phyloP scores from a whole-genome alignment of 2,329 filamentous ascomycete species.

The Pezizomycotina sp. region DNA sequence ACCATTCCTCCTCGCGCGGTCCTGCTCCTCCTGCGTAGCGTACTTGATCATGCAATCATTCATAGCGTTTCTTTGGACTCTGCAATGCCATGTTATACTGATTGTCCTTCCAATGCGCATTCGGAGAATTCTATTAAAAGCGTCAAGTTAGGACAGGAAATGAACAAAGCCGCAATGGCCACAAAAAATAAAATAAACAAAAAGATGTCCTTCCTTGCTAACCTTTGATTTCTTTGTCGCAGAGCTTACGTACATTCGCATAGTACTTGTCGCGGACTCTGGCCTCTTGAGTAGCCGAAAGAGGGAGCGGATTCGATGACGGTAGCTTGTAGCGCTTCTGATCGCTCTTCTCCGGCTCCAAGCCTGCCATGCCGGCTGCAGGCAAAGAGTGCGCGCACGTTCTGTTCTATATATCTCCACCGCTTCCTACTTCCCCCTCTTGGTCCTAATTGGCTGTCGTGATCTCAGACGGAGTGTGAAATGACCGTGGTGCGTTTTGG shows the following conservation, averaged over 20 bases:
- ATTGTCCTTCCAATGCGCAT: constrained; percentile 78
- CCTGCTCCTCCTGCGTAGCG: constrained; percentile 69
- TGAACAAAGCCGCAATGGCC: not conserved
- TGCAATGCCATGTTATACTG: constrained; percentile 74
- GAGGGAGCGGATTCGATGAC: constrained; percentile 61
- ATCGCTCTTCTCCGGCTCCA: too few relatives aligned
- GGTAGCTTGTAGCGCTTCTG: constrained; percentile 30
- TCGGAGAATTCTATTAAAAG: constrained; percentile 61
- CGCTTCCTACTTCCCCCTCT: too few relatives aligned
- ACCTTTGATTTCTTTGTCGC: constrained; percentile 66
- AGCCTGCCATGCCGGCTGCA: too few relatives aligned
- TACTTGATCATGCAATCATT: constrained; percentile 83
- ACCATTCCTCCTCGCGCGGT: constrained; percentile 85
- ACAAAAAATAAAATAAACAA: not conserved
- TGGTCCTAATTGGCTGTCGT: too few relatives aligned
- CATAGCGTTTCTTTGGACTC: constrained; percentile 64
- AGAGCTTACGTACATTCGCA: constrained; percentile 58
- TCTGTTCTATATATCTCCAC: too few relatives aligned
- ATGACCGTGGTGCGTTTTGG: too few relatives aligned
- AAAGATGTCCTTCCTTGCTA: constrained; percentile 15
- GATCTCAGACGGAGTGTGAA: too few relatives aligned
- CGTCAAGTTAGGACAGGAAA: not conserved
- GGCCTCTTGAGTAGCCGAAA: constrained; percentile 64
- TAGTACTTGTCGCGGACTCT: constrained; percentile 70
- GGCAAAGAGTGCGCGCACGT: too few relatives aligned